phyloP scores from a whole-genome alignment of 305 asterid genomes.

The Ruellia speciosa region DNA sequence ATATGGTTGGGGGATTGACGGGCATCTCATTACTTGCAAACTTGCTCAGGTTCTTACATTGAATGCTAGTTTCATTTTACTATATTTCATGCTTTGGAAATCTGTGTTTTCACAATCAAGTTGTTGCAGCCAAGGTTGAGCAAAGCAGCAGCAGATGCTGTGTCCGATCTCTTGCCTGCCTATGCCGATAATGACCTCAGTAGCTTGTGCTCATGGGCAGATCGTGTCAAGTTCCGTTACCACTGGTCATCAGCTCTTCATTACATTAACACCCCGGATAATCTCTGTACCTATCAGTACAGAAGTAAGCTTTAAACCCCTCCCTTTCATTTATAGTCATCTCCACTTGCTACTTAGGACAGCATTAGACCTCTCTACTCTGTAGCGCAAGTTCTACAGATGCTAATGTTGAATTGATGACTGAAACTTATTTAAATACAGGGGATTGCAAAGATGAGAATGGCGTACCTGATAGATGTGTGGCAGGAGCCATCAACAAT shows the following conservation, averaged over 20 bases:
- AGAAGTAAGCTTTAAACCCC: constrained; percentile 43
- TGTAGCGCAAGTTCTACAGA: not conserved
- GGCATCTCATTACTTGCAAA: constrained; percentile 61
- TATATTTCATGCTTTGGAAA: not conserved
- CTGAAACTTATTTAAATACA: constrained; percentile 11
- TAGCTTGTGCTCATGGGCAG: constrained; percentile 82
- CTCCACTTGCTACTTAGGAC: too few relatives aligned
- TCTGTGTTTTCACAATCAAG: not conserved
- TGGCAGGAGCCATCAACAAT: constrained; percentile 85
- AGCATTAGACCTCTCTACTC: too few relatives aligned
- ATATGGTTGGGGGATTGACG: constrained; percentile 69
- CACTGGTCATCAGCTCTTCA: constrained; percentile 82
- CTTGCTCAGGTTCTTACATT: constrained; percentile 59
- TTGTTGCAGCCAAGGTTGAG: constrained; percentile 53
- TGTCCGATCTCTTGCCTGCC: constrained; percentile 48
- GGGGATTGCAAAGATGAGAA: constrained; percentile 86
- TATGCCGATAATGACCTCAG: constrained; percentile 53
- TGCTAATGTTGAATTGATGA: not conserved
- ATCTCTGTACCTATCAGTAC: constrained; percentile 66
- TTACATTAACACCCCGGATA: constrained; percentile 68
- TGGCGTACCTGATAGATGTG: constrained; percentile 62
- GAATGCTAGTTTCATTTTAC: not conserved
- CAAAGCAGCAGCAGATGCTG: constrained; percentile 62
- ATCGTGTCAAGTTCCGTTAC: constrained; percentile 53
- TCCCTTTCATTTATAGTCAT: too few relatives aligned